These are phyloP conservation scores for Mycena vulgaris DNA, from an alignment of 768 basidiomycete species.

Conservation along the genomic window DNA sequence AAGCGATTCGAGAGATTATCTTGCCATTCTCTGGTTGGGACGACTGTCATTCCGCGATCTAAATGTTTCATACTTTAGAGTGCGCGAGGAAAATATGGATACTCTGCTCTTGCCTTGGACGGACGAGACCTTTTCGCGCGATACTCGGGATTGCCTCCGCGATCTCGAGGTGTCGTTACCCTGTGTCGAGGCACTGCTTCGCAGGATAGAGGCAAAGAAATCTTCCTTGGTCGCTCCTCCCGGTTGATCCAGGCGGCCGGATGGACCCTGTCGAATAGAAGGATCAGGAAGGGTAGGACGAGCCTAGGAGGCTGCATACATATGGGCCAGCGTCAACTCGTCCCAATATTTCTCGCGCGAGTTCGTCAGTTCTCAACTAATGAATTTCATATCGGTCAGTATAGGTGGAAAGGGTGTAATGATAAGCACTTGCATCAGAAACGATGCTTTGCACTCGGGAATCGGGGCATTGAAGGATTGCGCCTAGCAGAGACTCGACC, in stretches of 20 bases:
- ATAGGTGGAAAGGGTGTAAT: background rate
- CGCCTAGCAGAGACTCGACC: conserved; percentile 91
- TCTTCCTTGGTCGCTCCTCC: conserved; percentile 81
- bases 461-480: conserved; percentile 82
- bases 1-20: conserved; percentile 76
- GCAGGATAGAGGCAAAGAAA: conserved; percentile 82
- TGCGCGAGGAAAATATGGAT: background rate
- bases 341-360: conserved; percentile 83
- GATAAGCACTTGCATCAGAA: conserved; percentile 53
- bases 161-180: conserved; percentile 75
- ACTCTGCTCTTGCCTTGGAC: conserved; percentile 61
- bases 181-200: conserved; percentile 65
- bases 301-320: conserved; percentile 56
- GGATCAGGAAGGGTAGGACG: conserved; percentile 19
- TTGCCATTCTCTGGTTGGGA: conserved; percentile 86
- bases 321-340: conserved; percentile 88
- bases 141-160: conserved; percentile 81
- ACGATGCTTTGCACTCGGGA: conserved; percentile 74
- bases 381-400: conserved; percentile 12
- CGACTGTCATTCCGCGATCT: conserved; percentile 74
- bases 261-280: conserved; percentile 68
- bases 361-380: conserved; percentile 73
- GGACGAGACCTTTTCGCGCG: conserved; percentile 87
- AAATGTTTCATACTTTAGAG: background rate
- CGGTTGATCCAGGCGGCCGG: conserved; percentile 74